Evolutionary conservation across 805 yeast species (phyloP).

Genomic region (Yamadazyma akitaensis): DNA sequence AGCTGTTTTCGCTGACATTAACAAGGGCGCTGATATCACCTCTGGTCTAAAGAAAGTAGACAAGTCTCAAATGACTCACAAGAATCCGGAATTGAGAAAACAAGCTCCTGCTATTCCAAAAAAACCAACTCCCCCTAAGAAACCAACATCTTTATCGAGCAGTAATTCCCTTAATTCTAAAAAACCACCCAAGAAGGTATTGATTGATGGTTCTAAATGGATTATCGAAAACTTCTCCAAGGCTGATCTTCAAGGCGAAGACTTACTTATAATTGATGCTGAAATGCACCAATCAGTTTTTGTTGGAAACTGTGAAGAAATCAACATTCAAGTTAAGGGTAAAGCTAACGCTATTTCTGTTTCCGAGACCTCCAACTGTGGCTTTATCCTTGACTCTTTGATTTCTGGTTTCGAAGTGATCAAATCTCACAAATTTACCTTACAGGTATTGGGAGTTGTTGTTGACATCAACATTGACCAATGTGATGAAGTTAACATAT

Average conservation of each 20-base stretch:
- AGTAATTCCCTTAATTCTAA: constrained; percentile 35
- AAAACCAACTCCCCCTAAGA: constrained; percentile 79
- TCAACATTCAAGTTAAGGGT: constrained; percentile 80
- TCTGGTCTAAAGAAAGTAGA: constrained; percentile 88
- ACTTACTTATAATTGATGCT: constrained; percentile 67
- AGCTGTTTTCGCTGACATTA: constrained; percentile 91
- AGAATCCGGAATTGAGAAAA: constrained; percentile 78
- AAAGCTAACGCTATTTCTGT: constrained; percentile 87
- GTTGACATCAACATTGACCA: constrained; percentile 88
- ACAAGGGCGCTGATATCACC: constrained; percentile 81
- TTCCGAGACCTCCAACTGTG: constrained; percentile 67
- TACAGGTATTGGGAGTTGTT: constrained; percentile 78
- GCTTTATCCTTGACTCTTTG: constrained; percentile 76
- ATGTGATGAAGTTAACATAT: constrained; percentile 80
- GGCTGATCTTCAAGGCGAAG: constrained; percentile 40
- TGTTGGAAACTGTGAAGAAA: constrained; percentile 74
- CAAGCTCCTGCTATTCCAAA: constrained; percentile 42
- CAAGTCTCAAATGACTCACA: constrained; percentile 89
- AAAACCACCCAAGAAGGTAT: constrained; percentile 54
- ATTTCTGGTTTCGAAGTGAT: constrained; percentile 87
- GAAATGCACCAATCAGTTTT: constrained; percentile 85
- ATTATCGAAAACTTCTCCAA: constrained; percentile 74
- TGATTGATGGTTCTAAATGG: constrained; percentile 84
- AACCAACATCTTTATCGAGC: constrained; percentile 63
- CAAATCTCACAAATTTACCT: constrained; percentile 74